Conservation (phyloP, 2,329 filamentous ascomycete genomes). For the Harringtonia lauricola region DNA sequence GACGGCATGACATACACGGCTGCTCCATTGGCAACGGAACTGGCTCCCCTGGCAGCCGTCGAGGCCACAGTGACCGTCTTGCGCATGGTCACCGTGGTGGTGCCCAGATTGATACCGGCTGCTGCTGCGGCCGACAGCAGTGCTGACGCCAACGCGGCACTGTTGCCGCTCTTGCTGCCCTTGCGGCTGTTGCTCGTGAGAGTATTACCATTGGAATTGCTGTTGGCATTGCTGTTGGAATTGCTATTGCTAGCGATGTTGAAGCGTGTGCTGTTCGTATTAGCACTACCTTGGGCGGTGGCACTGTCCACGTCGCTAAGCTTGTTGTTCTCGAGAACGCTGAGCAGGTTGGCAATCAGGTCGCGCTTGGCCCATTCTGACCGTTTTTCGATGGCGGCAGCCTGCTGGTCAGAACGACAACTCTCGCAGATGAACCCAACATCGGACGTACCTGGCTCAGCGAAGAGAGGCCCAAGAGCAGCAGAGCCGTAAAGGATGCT, state of each 20-base stretch:
- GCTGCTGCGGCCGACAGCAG: not conserved
- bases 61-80: not conserved
- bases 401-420: slow-evolving; percentile 9
- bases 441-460: slow-evolving; percentile 16
- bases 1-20: not conserved
- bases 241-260: not conserved
- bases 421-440: not conserved
- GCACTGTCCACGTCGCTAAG: too few species aligned
- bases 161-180: slow-evolving; percentile 9
- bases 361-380: slow-evolving; percentile 14
- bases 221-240: slow-evolving; percentile 1
- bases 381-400: slow-evolving; percentile 13
- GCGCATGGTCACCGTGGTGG: slow-evolving; percentile 3
- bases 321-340: slow-evolving; percentile 1
- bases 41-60: not conserved
- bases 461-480: slow-evolving; percentile 16
- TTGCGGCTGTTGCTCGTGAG: slow-evolving; percentile 6
- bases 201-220: slow-evolving; percentile 4
- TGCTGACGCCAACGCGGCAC: not conserved
- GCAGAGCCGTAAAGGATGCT: slow-evolving; percentile 11
- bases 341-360: slow-evolving; percentile 15
- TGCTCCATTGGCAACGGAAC: not conserved
- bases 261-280: too few species aligned
- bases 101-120: not conserved
- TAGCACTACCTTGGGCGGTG: too few species aligned